phyloP scores from a whole-genome alignment of 345 rosid species.

The Turritis glabra region DNA sequence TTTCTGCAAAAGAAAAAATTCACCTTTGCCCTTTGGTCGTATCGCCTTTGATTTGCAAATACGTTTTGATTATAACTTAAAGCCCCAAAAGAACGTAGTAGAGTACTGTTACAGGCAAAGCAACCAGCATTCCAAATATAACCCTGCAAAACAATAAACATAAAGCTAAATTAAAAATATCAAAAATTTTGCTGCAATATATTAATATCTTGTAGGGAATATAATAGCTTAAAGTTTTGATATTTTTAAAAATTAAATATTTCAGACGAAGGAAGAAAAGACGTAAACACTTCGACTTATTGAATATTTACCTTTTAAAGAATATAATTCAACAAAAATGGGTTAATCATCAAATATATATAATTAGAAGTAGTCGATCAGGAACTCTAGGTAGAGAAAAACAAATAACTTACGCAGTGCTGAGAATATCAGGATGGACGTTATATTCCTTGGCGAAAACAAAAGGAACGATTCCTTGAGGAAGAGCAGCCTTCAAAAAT shows the following conservation, averaged over 20 bases:
- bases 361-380: not conserved
- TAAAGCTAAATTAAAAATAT: not conserved
- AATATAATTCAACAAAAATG: too few relatives aligned
- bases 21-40: slow-evolving; percentile 24
- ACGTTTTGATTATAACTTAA: slow-evolving; percentile 23
- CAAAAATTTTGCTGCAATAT: not conserved
- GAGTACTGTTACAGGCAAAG: slow-evolving; percentile 51
- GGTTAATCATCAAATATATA: not conserved
- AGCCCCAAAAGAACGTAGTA: slow-evolving; percentile 48
- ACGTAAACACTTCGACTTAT: too few relatives aligned
- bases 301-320: too few relatives aligned
- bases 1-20: not conserved
- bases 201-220: not conserved
- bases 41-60: slow-evolving; percentile 23
- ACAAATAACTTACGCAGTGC: slow-evolving; percentile 62
- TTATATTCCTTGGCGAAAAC: slow-evolving; percentile 72
- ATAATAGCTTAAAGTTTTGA: too few relatives aligned
- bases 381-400: not conserved
- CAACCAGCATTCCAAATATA: slow-evolving; percentile 51
- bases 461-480: slow-evolving; percentile 68
- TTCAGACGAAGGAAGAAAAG: too few relatives aligned
- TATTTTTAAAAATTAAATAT: too few relatives aligned
- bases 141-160: slow-evolving; percentile 41
- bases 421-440: slow-evolving; percentile 68
- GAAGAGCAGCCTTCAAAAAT: slow-evolving; percentile 67